Percentiles rank a stretch among this genome's conserved stretches.
Evolutionary conservation across 2,329 filamentous ascomycete genomes (phyloP).

Genomic region (Emmonsiellopsis sp.): DNA sequence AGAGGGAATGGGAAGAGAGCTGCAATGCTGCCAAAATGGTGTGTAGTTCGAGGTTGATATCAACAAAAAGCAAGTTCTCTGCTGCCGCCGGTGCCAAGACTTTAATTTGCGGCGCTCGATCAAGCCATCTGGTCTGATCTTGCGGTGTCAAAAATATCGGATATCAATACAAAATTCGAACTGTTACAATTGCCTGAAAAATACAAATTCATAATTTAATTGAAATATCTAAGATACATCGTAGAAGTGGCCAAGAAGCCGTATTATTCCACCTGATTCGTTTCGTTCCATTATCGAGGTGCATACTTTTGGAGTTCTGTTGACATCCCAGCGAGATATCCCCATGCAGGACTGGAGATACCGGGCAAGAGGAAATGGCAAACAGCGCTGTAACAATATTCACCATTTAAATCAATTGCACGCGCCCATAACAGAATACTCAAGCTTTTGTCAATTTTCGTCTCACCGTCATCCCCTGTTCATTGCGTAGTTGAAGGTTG

Average conservation of each 20-base stretch:
- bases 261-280: slow-evolving; percentile 2
- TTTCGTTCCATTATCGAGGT: neutral
- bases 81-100: too few relatives aligned
- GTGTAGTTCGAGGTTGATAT: too few relatives aligned
- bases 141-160: neutral
- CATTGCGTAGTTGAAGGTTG: neutral
- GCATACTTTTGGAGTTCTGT: neutral
- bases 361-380: slow-evolving; percentile 7
- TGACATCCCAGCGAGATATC: neutral
- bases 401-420: slow-evolving; percentile 5
- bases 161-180: neutral
- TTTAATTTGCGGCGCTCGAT: too few relatives aligned
- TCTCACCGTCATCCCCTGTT: slow-evolving; percentile 1
- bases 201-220: slow-evolving; percentile 29
- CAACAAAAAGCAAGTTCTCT: too few relatives aligned
- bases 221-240: slow-evolving; percentile 30
- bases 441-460: slow-evolving; percentile 1
- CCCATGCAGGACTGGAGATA: neutral
- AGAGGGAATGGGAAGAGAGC: too few relatives aligned
- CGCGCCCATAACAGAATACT: slow-evolving; percentile 1
- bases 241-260: slow-evolving; percentile 29
- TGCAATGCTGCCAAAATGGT: too few relatives aligned
- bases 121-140: too few relatives aligned
- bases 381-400: slow-evolving; percentile 5
- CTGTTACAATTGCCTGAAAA: neutral